phyloP scores from a whole-genome alignment of 169 alveolate genomes.

The Plasmodium relictum region DNA sequence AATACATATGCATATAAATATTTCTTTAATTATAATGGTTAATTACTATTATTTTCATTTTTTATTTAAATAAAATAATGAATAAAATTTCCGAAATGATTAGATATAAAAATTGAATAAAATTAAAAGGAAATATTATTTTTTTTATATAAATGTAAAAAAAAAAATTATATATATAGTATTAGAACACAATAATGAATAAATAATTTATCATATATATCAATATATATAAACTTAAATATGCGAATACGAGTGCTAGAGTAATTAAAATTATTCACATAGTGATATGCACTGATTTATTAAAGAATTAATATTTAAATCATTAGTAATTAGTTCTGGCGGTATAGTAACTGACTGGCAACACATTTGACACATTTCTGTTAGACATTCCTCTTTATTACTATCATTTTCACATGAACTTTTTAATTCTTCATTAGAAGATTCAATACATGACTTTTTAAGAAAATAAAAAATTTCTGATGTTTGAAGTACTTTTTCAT shows the following conservation, averaged over 20 bases:
- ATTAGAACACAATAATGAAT: not conserved
- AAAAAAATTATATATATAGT: no score
- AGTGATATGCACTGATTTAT: slow-evolving; percentile 61
- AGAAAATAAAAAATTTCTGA: slow-evolving; percentile 61
- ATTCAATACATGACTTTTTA: slow-evolving; percentile 69
- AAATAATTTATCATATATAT: not conserved
- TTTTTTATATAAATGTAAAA: no score
- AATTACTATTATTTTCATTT: no score
- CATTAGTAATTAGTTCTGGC: slow-evolving; percentile 18
- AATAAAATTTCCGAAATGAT: no score
- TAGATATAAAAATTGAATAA: no score
- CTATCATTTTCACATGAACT: slow-evolving; percentile 43
- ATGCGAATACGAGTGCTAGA: not conserved
- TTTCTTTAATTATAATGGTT: no score
- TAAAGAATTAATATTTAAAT: slow-evolving; percentile 26
- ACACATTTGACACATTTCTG: slow-evolving; percentile 77
- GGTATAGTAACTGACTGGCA: slow-evolving; percentile 73
- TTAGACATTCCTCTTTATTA: slow-evolving; percentile 52
- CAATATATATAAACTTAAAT: not conserved
- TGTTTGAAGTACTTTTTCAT: slow-evolving; percentile 51
- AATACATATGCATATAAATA: no score
- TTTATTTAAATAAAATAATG: no score
- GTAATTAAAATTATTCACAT: slow-evolving; percentile 7
- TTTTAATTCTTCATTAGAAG: slow-evolving; percentile 46
- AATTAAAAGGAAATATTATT: no score